These are phyloP conservation scores for Fusarium fracticaudum DNA, from an alignment of 2,329 filamentous ascomycete species.

Conservation along the genomic window DNA sequence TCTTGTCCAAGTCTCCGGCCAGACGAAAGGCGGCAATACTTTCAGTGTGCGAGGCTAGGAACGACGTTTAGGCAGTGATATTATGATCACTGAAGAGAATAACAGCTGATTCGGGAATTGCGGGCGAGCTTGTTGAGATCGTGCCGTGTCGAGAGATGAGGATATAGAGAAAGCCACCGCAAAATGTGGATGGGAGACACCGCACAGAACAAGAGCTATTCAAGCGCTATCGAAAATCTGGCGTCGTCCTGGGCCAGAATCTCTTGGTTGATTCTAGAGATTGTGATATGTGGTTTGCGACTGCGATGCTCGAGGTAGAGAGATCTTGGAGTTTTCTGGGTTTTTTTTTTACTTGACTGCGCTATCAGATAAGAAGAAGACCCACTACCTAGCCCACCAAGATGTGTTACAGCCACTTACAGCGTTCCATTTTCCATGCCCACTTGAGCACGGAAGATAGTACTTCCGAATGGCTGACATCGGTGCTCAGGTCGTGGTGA, in stretches of 20 bases:
- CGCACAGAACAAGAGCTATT: not conserved
- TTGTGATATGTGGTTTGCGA: not conserved
- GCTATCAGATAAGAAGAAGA: not conserved
- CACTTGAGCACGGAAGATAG: not conserved
- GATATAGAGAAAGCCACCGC: not conserved
- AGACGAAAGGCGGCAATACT: not conserved
- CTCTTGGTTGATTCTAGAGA: not conserved
- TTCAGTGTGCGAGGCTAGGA: not conserved
- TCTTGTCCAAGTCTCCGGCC: not conserved
- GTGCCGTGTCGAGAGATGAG: not conserved
- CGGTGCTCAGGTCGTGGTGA: not conserved
- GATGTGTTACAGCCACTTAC: not conserved
- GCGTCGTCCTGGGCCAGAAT: not conserved
- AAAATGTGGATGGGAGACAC: not conserved
- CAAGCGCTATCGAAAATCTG: not conserved
- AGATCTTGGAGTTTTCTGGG: not conserved
- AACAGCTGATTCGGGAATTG: not conserved
- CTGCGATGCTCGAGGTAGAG: not conserved
- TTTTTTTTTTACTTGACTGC: not conserved
- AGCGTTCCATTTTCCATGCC: conserved; percentile 21
- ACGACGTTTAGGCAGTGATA: not conserved
- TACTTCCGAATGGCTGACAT: conserved; percentile 23
- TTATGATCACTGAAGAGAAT: no score
- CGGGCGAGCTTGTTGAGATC: not conserved
- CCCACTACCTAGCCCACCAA: not conserved